Base-by-base conservation (phyloP, 2,329 filamentous ascomycete genomes). In the Sphaceloma murrayae region DNA sequence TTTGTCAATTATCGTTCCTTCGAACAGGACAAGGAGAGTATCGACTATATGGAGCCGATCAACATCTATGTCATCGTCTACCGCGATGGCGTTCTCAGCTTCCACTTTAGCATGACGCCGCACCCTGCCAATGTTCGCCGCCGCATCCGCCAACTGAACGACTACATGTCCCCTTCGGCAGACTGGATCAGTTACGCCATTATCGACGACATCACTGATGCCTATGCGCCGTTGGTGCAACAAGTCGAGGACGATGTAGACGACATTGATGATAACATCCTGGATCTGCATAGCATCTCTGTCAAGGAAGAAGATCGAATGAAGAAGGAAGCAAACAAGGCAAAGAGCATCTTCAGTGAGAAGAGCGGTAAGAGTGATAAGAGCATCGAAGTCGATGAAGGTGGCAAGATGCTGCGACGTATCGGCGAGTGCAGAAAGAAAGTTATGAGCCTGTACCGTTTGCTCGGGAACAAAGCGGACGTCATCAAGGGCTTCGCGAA, bases 401-500 rank as follows among this genome's bases (percentile, higher is more conserved):
- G 80, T 17, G 72, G 80, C 43, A 84, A 94, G 61, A 95, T 98
- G 87, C 73, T 98, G 48, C 78, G 87, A 30, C 80, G 86, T 10
- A 87, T 96, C 0, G 91, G 91, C 19, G 86, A 94, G 62, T 94
- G 87, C 61, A 78, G 91, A 54, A 96, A 96, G 71, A 89, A 89
- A 61, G 91, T 98, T 52, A 98, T 98, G 88, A 82, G 84, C 26
- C 70, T 98, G 34, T 96, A 95, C 60, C 77, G 91, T 40, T 70
- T 98, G 33, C 69, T 98, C 13, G 91, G 91, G 45, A 96, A 94
- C 65, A 98, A 98, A 66, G 91, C 91, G 39, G 91, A 98, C 62
- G 91, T 98, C 47, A 96, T 98, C 70, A 96, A 96, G 67, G 91
- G 91, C 1, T 98, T 98, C 57, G 91, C 91, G 4, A 98, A 98